Percentiles rank a stretch among this genome's conserved stretches.
These are phyloP conservation scores for Asterella californica DNA, from an alignment of 225 moss, liverwort and hornwort genomes.

Conservation along the genomic window DNA sequence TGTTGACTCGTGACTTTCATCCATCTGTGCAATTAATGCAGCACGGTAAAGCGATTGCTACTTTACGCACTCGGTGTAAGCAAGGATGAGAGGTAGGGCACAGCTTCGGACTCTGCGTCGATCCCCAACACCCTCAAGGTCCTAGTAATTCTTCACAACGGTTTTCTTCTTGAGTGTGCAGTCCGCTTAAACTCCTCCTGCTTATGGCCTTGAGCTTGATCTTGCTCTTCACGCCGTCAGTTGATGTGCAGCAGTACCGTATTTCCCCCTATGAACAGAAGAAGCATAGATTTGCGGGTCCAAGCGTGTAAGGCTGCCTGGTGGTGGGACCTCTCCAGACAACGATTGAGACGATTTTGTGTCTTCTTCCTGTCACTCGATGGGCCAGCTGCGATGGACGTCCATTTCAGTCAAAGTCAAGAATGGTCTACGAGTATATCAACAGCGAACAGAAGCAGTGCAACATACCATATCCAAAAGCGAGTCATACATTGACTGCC, in stretches of 20 bases:
- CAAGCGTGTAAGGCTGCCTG: background rate
- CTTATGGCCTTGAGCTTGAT: background rate
- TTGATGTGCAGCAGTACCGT: background rate
- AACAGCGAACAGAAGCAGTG: background rate
- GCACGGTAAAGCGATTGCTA: background rate
- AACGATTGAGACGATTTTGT: background rate
- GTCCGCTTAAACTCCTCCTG: background rate
- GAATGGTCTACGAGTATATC: background rate
- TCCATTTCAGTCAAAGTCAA: background rate
- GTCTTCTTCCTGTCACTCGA: background rate
- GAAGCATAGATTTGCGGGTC: background rate
- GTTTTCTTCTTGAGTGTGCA: background rate
- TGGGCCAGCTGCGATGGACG: no score
- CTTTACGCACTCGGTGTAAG: background rate
- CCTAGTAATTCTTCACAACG: background rate
- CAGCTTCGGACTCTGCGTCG: background rate
- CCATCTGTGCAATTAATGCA: background rate
- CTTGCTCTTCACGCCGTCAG: conserved; percentile 1
- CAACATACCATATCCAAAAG: background rate
- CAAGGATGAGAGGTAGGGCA: background rate
- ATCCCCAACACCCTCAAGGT: background rate
- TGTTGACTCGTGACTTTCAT: background rate
- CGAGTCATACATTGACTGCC: no score
- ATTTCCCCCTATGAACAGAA: background rate
- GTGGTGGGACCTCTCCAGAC: background rate